These are phyloP conservation scores for Withania somnifera DNA, from an alignment of 305 asterid species.

Conservation along the genomic window DNA sequence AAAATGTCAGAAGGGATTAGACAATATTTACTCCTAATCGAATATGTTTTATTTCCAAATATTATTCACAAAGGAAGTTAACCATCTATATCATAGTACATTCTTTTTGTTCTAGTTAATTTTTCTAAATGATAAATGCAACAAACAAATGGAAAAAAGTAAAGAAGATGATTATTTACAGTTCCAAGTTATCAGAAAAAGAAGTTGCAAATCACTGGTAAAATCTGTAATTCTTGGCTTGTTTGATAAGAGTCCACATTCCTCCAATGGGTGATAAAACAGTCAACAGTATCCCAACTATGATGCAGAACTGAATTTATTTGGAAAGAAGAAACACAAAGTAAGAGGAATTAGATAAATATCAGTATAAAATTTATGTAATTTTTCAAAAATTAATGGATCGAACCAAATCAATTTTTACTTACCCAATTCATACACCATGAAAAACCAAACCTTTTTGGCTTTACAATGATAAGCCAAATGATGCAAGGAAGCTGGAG, in stretches of 20 bases:
- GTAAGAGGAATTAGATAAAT: not conserved
- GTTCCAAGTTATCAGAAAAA: not conserved
- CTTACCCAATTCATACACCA: constrained; percentile 46
- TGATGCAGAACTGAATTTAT: constrained; percentile 41
- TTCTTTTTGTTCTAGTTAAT: not conserved
- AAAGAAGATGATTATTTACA: not conserved
- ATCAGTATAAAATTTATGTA: not conserved
- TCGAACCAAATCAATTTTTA: not conserved
- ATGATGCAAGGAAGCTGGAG: constrained; percentile 53
- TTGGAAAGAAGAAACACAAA: not conserved
- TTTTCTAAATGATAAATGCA: not conserved
- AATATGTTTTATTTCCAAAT: not conserved
- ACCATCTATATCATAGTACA: not conserved
- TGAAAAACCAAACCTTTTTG: constrained; percentile 29
- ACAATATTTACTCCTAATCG: too few species aligned
- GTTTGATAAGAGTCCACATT: constrained; percentile 41
- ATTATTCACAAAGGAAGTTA: not conserved
- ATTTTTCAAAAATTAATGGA: not conserved
- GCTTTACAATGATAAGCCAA: constrained; percentile 40
- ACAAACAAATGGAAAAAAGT: not conserved
- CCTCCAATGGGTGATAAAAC: constrained; percentile 65
- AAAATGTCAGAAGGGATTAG: not conserved
- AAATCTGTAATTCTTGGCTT: constrained; percentile 40
- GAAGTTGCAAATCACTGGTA: constrained; percentile 18
- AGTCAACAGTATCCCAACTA: constrained; percentile 40